A percentile compares a stretch with the other conserved stretches of the same genome.
Evolutionary conservation across 2,329 filamentous ascomycete species (phyloP).

Genomic region (Exophiala dermatitidis): DNA sequence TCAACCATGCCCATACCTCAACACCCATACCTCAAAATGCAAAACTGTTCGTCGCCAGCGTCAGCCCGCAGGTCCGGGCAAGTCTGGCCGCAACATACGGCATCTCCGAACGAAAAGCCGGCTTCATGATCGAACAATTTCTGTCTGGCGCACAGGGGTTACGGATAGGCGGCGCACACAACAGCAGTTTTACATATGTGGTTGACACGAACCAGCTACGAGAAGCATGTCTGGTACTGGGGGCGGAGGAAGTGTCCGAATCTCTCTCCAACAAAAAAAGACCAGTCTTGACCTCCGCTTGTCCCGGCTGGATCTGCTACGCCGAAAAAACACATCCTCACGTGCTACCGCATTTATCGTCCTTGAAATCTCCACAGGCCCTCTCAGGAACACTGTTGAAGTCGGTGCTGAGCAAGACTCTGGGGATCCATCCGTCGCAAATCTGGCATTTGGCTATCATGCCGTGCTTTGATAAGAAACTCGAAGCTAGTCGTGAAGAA

Average conservation of each 20-base stretch:
- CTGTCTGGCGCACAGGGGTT: slow-evolving; percentile 65
- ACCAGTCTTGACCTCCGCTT: slow-evolving; percentile 68
- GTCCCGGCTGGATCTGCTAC: slow-evolving; percentile 97
- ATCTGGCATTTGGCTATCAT: slow-evolving; percentile 96
- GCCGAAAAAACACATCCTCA: slow-evolving; percentile 97
- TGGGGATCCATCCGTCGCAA: slow-evolving; percentile 65
- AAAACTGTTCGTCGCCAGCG: slow-evolving; percentile 81
- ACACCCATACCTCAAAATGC: slow-evolving; percentile 47
- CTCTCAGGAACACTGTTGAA: slow-evolving; percentile 85
- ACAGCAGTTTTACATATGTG: slow-evolving; percentile 79
- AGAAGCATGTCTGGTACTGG: slow-evolving; percentile 73
- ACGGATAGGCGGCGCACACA: slow-evolving; percentile 60
- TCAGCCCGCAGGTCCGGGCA: slow-evolving; percentile 84
- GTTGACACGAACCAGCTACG: slow-evolving; percentile 81
- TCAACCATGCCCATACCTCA: slow-evolving; percentile 29
- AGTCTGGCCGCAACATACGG: slow-evolving; percentile 80
- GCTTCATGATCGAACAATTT: slow-evolving; percentile 74
- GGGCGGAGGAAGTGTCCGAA: slow-evolving; percentile 61
- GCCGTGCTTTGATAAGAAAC: slow-evolving; percentile 99
- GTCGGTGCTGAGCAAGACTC: slow-evolving; percentile 65
- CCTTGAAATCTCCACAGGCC: slow-evolving; percentile 89
- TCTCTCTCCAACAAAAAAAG: slow-evolving; percentile 29
- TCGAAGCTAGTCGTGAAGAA: slow-evolving; percentile 90
- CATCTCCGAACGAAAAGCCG: slow-evolving; percentile 65
- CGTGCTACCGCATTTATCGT: slow-evolving; percentile 81